Evolutionary conservation across 2,329 filamentous ascomycete genomes (phyloP).

Genomic region (Leptographium wingfieldii): DNA sequence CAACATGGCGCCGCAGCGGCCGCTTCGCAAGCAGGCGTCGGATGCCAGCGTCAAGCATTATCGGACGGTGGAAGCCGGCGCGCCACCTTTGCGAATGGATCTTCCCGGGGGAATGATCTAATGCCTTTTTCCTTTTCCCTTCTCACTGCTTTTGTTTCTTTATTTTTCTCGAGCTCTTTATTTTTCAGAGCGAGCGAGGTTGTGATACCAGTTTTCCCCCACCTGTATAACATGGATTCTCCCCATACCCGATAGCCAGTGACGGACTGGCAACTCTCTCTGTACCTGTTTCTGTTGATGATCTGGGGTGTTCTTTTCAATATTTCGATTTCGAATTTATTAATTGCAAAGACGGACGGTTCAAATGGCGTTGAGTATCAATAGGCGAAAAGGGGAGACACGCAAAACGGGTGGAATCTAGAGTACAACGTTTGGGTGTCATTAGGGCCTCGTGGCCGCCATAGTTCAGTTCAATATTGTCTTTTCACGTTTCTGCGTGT

Average conservation of each 20-base stretch:
- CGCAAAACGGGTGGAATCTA: not conserved
- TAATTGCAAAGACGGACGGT: not conserved
- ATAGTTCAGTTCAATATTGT: not conserved
- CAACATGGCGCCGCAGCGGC: constrained; percentile 22
- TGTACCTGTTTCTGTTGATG: not conserved
- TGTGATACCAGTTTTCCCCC: constrained; percentile 17
- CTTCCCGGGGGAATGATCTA: constrained; percentile 24
- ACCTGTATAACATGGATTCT: not conserved
- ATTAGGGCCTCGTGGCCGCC: not conserved
- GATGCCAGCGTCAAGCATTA: constrained; percentile 21
- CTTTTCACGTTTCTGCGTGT: not conserved
- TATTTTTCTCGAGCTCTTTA: not conserved
- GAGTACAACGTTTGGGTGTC: not conserved
- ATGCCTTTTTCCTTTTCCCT: not conserved
- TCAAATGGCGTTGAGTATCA: not conserved
- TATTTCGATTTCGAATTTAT: not conserved
- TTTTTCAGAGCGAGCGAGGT: constrained; percentile 6
- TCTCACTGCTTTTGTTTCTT: not conserved
- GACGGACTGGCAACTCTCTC: not conserved
- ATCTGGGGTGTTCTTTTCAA: not conserved
- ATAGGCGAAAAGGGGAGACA: not conserved
- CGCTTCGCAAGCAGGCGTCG: constrained; percentile 29
- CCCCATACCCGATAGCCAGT: constrained; percentile 1
- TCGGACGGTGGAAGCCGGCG: constrained; percentile 8
- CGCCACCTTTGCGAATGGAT: constrained; percentile 15